Conservation (phyloP, 1,284 basidiomycete species). For the Ganoderma resinaceum region DNA sequence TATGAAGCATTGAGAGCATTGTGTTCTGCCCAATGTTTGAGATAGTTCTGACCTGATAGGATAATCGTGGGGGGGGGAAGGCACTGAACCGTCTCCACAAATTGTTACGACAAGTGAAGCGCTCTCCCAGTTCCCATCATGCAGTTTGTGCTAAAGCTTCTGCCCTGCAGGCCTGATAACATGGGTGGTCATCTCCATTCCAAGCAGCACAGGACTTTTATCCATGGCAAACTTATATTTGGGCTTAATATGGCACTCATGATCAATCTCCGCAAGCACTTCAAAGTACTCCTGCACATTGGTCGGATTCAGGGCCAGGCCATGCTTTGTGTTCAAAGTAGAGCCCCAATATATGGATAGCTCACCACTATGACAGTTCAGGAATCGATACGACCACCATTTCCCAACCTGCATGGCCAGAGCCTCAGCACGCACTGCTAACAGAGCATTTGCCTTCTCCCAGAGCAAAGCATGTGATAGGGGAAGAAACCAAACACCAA, state of each 20-base stretch:
- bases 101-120: no score
- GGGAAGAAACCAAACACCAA: neutral
- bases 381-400: neutral
- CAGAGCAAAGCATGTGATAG: neutral
- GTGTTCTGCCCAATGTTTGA: neutral
- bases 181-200: neutral
- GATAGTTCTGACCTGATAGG: neutral
- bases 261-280: neutral
- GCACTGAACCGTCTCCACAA: neutral
- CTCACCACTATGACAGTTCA: neutral
- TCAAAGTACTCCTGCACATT: constrained; percentile 8
- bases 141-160: no score
- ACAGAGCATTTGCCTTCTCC: neutral
- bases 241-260: no score
- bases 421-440: neutral
- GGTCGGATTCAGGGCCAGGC: neutral
- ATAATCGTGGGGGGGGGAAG: neutral
- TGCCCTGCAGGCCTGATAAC: neutral
- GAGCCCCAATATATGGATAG: constrained; percentile 4
- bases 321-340: constrained; percentile 6
- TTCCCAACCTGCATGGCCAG: neutral
- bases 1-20: neutral
- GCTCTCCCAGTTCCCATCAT: no score
- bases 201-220: no score
- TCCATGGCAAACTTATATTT: no score